Conservation (phyloP, 805 yeast genomes). For the Starmerella apis region DNA sequence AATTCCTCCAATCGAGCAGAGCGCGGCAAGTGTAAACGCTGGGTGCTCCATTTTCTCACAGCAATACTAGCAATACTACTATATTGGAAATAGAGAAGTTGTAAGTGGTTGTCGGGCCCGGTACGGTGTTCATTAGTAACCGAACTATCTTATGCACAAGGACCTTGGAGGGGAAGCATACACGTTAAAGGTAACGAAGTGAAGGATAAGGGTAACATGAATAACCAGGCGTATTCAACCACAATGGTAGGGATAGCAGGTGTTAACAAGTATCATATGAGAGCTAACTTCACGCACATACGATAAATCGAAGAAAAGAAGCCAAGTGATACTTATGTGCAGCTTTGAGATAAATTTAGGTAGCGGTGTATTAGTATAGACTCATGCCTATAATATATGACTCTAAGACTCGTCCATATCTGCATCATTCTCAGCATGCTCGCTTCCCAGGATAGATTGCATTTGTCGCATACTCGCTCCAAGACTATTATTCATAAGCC, state of each 20-base stretch:
- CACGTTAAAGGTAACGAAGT: no score
- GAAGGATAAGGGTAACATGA: neutral
- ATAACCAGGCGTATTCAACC: no score
- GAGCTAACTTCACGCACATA: no score
- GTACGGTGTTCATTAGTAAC: conserved; percentile 2
- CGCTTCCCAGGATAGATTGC: neutral
- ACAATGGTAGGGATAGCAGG: no score
- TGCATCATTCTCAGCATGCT: neutral
- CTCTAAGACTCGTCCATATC: neutral
- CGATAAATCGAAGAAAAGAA: no score
- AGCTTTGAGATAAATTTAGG: no score
- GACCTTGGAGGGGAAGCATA: no score
- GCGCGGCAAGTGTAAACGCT: conserved; percentile 57
- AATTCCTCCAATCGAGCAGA: conserved; percentile 58
- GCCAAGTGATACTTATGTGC: no score
- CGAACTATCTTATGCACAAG: no score
- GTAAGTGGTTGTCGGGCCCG: conserved; percentile 2
- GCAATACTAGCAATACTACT: neutral
- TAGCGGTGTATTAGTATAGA: no score
- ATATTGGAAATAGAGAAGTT: neutral
- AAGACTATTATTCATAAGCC: neutral
- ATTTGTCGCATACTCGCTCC: neutral
- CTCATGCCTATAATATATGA: neutral
- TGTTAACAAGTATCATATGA: no score
- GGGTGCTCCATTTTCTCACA: conserved; percentile 54